Conservation (phyloP, 805 yeast genomes). For the Nakazawaea holstii region DNA sequence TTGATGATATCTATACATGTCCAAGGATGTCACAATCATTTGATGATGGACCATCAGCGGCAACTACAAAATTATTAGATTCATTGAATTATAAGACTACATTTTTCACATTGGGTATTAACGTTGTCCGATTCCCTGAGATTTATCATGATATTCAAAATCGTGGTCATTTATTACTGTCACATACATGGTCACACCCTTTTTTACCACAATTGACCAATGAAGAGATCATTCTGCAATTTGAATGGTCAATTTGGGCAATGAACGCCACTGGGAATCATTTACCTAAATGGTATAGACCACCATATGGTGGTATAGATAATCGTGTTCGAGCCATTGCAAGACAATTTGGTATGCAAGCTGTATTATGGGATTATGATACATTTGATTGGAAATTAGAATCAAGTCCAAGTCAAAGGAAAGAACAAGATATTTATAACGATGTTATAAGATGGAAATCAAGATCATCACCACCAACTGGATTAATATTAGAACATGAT, state of each 20-base stretch:
- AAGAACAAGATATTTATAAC: constrained; percentile 44
- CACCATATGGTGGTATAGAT: constrained; percentile 95
- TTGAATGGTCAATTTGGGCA: constrained; percentile 97
- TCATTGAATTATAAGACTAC: constrained; percentile 56
- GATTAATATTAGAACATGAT: constrained; percentile 87
- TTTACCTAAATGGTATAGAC: constrained; percentile 89
- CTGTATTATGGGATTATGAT: constrained; percentile 89
- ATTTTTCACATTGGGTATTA: constrained; percentile 81
- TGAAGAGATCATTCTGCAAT: constrained; percentile 80
- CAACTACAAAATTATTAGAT: constrained; percentile 55
- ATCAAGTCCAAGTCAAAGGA: constrained; percentile 35
- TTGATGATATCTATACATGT: constrained; percentile 76
- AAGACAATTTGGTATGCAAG: constrained; percentile 79
- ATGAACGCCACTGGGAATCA: constrained; percentile 91
- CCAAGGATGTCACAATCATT: constrained; percentile 76
- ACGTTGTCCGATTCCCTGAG: constrained; percentile 73
- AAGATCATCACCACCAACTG: constrained; percentile 30
- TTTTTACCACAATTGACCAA: constrained; percentile 74
- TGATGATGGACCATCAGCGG: constrained; percentile 90
- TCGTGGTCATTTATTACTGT: constrained; percentile 74
- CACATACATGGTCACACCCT: constrained; percentile 92
- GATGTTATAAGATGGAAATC: constrained; percentile 53
- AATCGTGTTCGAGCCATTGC: constrained; percentile 77
- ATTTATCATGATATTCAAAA: constrained; percentile 50
- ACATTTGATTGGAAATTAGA: constrained; percentile 85